Percentiles rank a stretch among this genome's conserved stretches.
phyloP scores from a whole-genome alignment of 129 eudicot species.

The Flaveria linearis region DNA sequence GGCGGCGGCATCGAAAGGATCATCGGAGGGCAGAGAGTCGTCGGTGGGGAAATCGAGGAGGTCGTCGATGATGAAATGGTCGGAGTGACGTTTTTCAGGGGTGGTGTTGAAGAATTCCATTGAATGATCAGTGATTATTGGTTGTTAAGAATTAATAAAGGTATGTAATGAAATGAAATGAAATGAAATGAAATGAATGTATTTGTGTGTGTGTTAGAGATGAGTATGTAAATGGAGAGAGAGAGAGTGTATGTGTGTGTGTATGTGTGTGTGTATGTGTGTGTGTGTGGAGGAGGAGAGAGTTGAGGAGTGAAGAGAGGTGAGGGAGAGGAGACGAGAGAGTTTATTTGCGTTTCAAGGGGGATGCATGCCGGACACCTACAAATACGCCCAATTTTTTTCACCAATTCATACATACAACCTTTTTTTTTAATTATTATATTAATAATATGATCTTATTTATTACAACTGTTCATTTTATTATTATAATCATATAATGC shows the following conservation, averaged over 20 bases:
- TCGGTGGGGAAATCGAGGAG: slow-evolving; percentile 78
- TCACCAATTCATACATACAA: slow-evolving; percentile 10
- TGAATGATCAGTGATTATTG: no score
- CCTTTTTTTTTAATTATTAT: background rate
- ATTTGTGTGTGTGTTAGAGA: slow-evolving; percentile 16
- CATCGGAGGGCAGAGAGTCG: slow-evolving; percentile 29
- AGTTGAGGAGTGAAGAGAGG: slow-evolving; percentile 36
- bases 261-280: background rate
- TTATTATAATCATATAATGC: background rate
- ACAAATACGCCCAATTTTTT: slow-evolving; percentile 40
- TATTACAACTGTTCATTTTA: background rate
- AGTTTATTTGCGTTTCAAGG: slow-evolving; percentile 80
- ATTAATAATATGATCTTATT: background rate
- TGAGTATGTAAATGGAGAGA: slow-evolving; percentile 26
- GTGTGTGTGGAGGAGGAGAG: slow-evolving; percentile 22
- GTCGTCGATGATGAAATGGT: slow-evolving; percentile 68
- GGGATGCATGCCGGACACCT: slow-evolving; percentile 52
- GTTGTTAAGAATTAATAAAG: slow-evolving; percentile 10
- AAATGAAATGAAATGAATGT: background rate
- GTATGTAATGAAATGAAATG: no score
- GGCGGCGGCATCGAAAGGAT: background rate
- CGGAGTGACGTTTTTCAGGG: slow-evolving; percentile 25
- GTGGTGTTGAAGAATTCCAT: background rate
- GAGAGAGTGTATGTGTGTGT: background rate
- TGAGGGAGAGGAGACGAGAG: slow-evolving; percentile 43